Base-by-base conservation (phyloP, 192 early-diverging fungal species). In the Allomyces macrogynus region DNA sequence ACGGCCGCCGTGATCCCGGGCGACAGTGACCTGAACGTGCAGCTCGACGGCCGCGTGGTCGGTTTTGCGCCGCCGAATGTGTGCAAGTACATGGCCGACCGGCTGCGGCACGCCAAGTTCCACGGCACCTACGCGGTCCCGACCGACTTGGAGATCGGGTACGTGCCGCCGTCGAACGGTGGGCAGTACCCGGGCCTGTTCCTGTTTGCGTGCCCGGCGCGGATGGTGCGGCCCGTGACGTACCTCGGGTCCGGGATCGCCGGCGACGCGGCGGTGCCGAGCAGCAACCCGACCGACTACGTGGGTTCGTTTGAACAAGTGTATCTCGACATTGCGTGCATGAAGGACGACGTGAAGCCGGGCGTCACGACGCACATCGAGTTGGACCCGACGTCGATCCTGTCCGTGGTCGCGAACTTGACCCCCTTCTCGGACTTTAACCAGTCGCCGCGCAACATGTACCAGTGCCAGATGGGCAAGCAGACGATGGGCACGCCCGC, bases 391-490 rank as follows among this genome's bases (percentile, higher is more conserved):
- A 96, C 93, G 26, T 86, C 91, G 66, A 89, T 97, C 64, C 80
- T 99, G 65, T 87, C 84, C 74, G 86, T 91, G 8, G 79, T 99
- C 62, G 95, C 93, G 62, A 96, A 92, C 76, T 72, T 95, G 76
- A 99, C 95, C 10, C 95, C 95, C 40, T 99, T 95, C 74, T 96
- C 92, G n/a, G 95, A 99, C 72, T 90, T 90, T 64, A 99, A 99
- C 77, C 95, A 95, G 75, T 87, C 87, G 73, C 93, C 95, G 44
- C 84, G 95, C 77, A 97, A 97, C 78, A 96, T 99, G 92, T 99
- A 99, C 80, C 95, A 99, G 77, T 97, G 92, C 76, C 76, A 92
- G 87, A 99, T 99, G 95, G 93, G 92, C 69, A 99, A 99, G 71
- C 95, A 99, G 78, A 86, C 93, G 40, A 99, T 99, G 95, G 95